Evolutionary conservation across 2,329 filamentous ascomycete genomes (phyloP).

Genomic region (Xylaria sp.): DNA sequence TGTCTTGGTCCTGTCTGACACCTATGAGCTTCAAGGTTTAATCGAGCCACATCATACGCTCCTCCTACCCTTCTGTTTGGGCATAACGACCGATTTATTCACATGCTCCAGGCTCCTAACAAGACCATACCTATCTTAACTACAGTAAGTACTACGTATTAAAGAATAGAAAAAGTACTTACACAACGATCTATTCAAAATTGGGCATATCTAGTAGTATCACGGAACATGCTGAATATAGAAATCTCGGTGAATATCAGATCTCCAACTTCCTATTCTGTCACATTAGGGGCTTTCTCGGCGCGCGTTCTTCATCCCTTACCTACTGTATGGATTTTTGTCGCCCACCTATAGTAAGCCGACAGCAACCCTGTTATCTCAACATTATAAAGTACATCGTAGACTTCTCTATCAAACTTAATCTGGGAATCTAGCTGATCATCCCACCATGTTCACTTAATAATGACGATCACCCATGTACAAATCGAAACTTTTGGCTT

Average conservation of each 20-base stretch:
- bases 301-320: not conserved
- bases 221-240: conserved; percentile 1
- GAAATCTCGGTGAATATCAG: conserved; percentile 8
- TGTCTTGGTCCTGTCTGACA: no score
- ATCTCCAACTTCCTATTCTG: not conserved
- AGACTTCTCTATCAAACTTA: not conserved
- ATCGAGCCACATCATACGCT: no score
- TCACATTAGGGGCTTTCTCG: not conserved
- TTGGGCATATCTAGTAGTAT: not conserved
- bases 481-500: no score
- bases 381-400: not conserved
- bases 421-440: not conserved
- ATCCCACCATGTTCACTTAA: not conserved
- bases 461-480: no score
- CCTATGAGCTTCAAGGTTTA: no score
- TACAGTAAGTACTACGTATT: no score
- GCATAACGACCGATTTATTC: no score
- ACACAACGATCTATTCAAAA: not conserved
- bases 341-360: not conserved
- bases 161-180: not conserved
- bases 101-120: no score
- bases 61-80: no score
- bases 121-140: no score
- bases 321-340: not conserved
- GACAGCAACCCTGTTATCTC: not conserved